These are phyloP conservation scores for Erodium trifolium DNA, from an alignment of 441 rosid genomes.

Conservation along the genomic window DNA sequence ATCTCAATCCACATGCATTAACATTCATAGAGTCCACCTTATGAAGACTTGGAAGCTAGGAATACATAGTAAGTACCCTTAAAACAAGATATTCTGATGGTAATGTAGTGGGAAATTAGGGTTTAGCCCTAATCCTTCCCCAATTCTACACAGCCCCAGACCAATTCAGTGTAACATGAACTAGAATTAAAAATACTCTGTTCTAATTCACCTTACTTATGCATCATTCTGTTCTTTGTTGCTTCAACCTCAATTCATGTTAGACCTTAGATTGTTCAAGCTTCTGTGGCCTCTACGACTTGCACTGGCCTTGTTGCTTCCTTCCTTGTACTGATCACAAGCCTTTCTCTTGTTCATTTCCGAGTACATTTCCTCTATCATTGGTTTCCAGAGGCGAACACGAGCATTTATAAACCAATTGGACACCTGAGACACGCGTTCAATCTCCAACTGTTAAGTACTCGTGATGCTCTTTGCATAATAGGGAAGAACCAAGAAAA, in stretches of 20 bases:
- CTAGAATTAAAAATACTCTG: too few relatives aligned
- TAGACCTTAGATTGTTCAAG: not conserved
- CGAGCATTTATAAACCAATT: conserved; percentile 8
- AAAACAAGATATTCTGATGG: too few relatives aligned
- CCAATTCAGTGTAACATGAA: too few relatives aligned
- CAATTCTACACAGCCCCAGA: too few relatives aligned
- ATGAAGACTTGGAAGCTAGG: too few relatives aligned
- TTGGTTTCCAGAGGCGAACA: not conserved
- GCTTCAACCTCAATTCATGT: not conserved
- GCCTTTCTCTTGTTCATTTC: conserved; percentile 3
- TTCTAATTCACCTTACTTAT: too few relatives aligned
- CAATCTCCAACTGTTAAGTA: not conserved
- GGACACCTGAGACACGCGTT: not conserved
- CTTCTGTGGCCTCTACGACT: not conserved
- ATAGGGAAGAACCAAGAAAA: not conserved
- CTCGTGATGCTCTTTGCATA: not conserved
- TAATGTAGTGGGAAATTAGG: too few relatives aligned
- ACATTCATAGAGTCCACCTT: too few relatives aligned
- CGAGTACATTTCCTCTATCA: conserved; percentile 9
- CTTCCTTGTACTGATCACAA: not conserved
- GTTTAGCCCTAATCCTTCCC: too few relatives aligned
- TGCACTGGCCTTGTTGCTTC: not conserved
- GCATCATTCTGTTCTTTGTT: too few relatives aligned
- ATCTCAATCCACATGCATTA: too few relatives aligned
- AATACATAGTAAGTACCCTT: too few relatives aligned